These are phyloP conservation scores for Entomortierella parvispora DNA, from an alignment of 192 early-diverging fungal genomes.

Conservation along the genomic window DNA sequence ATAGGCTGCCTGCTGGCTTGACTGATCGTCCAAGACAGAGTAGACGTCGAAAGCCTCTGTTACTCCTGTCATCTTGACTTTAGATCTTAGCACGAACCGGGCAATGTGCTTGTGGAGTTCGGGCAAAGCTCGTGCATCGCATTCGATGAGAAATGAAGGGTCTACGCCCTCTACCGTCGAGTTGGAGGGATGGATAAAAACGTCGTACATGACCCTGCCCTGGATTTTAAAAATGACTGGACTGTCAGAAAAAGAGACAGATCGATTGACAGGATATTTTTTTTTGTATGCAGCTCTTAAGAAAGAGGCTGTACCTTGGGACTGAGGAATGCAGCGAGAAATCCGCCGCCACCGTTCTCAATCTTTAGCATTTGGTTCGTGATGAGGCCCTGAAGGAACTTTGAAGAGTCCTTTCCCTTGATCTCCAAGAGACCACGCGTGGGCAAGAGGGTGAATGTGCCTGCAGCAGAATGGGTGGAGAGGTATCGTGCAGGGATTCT, in stretches of 20 bases:
- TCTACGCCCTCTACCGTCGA: constrained; percentile 67
- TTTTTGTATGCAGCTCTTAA: neutral
- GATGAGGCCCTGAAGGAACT: constrained; percentile 92
- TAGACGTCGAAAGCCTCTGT: constrained; percentile 72
- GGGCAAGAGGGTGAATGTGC: constrained; percentile 61
- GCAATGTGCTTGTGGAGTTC: constrained; percentile 73
- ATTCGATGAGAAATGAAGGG: constrained; percentile 80
- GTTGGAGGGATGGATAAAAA: constrained; percentile 87
- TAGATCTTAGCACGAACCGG: constrained; percentile 83
- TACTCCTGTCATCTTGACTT: constrained; percentile 75
- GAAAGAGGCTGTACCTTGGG: constrained; percentile 66
- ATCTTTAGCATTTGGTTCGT: constrained; percentile 88
- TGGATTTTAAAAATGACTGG: constrained; percentile 20
- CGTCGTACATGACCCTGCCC: constrained; percentile 91
- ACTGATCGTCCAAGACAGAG: constrained; percentile 78
- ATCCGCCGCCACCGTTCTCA: constrained; percentile 76
- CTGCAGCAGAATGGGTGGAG: neutral
- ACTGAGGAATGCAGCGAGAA: constrained; percentile 84
- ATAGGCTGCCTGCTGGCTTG: constrained; percentile 40
- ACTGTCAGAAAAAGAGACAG: neutral
- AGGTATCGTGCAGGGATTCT: constrained; percentile 6
- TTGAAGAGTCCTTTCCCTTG: constrained; percentile 76
- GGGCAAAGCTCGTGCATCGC: constrained; percentile 64
- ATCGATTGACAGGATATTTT: neutral
- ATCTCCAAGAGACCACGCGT: constrained; percentile 72